Evolutionary conservation across 164 flowering plant species (phyloP).

Genomic region (Stephania cephalantha): DNA sequence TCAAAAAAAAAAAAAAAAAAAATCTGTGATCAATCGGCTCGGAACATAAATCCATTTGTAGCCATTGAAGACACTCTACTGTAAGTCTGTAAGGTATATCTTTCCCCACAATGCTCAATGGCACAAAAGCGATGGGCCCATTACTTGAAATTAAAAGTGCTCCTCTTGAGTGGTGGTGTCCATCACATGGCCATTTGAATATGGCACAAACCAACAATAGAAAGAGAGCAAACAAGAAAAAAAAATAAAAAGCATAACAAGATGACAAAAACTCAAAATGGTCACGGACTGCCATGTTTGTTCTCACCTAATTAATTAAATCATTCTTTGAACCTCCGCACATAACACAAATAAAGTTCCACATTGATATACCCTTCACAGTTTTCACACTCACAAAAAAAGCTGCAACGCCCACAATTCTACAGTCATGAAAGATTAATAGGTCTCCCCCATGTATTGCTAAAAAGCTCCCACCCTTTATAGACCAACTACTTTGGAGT

Average conservation of each 20-base stretch:
- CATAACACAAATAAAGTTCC: constrained; percentile 1
- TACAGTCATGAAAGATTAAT: not conserved
- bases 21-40: no score
- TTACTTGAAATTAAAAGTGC: not conserved
- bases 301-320: not conserved
- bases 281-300: constrained; percentile 3
- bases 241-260: not conserved
- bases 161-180: not conserved
- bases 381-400: not conserved
- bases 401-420: constrained; percentile 11
- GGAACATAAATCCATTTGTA: no score
- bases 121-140: no score
- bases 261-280: not conserved
- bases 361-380: not conserved
- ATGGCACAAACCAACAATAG: not conserved
- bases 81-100: no score
- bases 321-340: not conserved
- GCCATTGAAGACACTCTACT: no score
- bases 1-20: no score
- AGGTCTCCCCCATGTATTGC: not conserved
- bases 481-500: not conserved
- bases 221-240: not conserved
- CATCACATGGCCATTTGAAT: not conserved
- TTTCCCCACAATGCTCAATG: no score
- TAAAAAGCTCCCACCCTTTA: not conserved